Evolutionary conservation across 257 asterid genomes (phyloP), one percentile per base, ranked within the genome.

Genomic region (Perilla frutescens): DNA sequence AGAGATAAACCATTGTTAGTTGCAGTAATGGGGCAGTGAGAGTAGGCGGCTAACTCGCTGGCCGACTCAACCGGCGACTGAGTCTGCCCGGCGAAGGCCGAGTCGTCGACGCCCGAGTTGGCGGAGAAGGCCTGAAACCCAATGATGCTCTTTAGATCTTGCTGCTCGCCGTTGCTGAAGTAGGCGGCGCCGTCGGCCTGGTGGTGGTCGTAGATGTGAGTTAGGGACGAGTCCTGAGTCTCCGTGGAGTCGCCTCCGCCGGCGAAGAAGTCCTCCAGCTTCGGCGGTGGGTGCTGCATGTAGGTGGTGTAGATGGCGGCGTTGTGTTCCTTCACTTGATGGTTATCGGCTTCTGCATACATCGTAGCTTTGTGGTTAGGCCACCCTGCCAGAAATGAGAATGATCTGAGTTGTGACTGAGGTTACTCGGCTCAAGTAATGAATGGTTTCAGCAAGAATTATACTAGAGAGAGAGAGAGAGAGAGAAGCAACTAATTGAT

Each of bases 221-320:
- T 91, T 74, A 93, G 57, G 66, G 95, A 81, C 4, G 97, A 91
- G 78, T 88, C 96, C 41, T 85, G 92, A 8, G 85, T 83, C 82
- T 83, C 86, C 56, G 91, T 70, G 1, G 97, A 84, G 79, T 89
- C 96, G 56, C 97, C 95, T 58, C 41, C 79, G 67, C 88, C 96
- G 75, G 87, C 71, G 50, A 93, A 76, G 43, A 93, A 93, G 56
- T 93, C 96, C 62, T 93, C 98, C 47, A 93, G 89, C 80, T 93
- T 93, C 7, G 96, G 97, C 54, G 94, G 84, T 44, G 81, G 56
- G 13, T 66, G 78, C 39, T 86, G 92, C 82, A 93, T 71, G 86
- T 87, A 89, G 75, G 67, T 29, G 13, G 79, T 76, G 81, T 71
- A 85, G 45, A 86, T 73, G 51, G 77, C 64, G 63, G 81, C 31